Conservation (phyloP, 2,329 filamentous ascomycete genomes). For the Penicillium sp. region DNA sequence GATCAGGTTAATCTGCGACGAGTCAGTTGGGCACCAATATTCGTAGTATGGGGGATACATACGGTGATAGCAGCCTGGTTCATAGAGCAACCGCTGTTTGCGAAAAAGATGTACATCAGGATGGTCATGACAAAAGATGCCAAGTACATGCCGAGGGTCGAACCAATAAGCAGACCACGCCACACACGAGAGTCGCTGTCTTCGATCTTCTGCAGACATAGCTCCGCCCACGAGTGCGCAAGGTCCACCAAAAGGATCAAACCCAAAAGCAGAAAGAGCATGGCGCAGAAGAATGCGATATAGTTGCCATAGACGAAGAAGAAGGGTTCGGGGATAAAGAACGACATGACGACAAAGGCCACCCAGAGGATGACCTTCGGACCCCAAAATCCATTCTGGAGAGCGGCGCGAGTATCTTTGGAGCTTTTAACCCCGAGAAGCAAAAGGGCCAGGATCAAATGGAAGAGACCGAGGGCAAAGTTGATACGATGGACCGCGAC, state of each 20-base stretch:
- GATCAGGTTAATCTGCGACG: slow-evolving; percentile 70
- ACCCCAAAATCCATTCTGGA: slow-evolving; percentile 99
- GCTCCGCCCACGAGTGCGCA: slow-evolving; percentile 95
- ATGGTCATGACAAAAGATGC: slow-evolving; percentile 91
- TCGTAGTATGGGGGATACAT: slow-evolving; percentile 28
- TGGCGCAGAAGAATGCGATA: slow-evolving; percentile 80
- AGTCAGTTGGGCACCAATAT: slow-evolving; percentile 17
- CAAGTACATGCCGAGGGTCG: slow-evolving; percentile 90
- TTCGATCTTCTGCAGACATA: slow-evolving; percentile 92
- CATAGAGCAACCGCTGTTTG: slow-evolving; percentile 77
- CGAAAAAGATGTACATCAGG: slow-evolving; percentile 97
- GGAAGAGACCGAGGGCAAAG: slow-evolving; percentile 93
- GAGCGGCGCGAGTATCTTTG: slow-evolving; percentile 78
- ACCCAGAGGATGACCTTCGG: slow-evolving; percentile 93
- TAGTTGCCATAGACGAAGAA: slow-evolving; percentile 97
- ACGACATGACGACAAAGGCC: slow-evolving; percentile 81
- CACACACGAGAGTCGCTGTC: slow-evolving; percentile 79
- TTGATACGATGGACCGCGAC: slow-evolving; percentile 97
- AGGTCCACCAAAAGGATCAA: slow-evolving; percentile 91
- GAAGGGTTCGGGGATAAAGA: slow-evolving; percentile 92
- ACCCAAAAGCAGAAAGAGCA: slow-evolving; percentile 90
- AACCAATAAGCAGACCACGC: slow-evolving; percentile 85
- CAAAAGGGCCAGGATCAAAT: slow-evolving; percentile 79
- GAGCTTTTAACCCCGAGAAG: slow-evolving; percentile 84
- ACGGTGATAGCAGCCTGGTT: slow-evolving; percentile 92